A percentile compares a stretch with the other conserved stretches of the same genome.
Evolutionary conservation across 2,329 filamentous ascomycete species (phyloP).

Genomic region (Kalaharituber pfeilii): DNA sequence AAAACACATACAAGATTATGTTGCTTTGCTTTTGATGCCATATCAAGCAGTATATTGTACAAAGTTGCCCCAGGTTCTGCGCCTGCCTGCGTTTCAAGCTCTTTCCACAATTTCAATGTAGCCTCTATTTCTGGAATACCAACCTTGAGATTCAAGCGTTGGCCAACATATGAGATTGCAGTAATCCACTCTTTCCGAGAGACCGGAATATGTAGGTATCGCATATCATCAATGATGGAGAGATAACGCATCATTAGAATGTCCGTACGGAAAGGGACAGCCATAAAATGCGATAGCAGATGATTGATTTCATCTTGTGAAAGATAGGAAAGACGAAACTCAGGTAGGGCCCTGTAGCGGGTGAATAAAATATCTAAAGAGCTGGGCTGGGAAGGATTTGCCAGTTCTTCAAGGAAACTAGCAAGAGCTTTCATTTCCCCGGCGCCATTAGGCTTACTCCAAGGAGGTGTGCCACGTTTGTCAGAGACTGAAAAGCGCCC

Average conservation of each 20-base stretch:
- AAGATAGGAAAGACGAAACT: conserved; percentile 28
- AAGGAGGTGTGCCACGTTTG: no score
- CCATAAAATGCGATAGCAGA: conserved; percentile 51
- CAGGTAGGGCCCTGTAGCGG: conserved; percentile 26
- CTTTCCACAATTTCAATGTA: conserved; percentile 62
- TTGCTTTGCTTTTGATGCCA: conserved; percentile 70
- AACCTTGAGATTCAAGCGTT: conserved; percentile 38
- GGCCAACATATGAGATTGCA: conserved; percentile 61
- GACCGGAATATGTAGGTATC: conserved; percentile 52
- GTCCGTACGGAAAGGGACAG: conserved; percentile 39
- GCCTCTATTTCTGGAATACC: conserved; percentile 40
- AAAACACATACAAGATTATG: conserved; percentile 71
- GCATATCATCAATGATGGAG: conserved; percentile 66
- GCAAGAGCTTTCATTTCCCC: not conserved
- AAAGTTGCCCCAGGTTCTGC: conserved; percentile 56
- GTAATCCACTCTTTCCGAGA: conserved; percentile 60
- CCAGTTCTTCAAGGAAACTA: conserved; percentile 3
- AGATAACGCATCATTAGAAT: conserved; percentile 66
- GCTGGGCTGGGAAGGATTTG: not conserved
- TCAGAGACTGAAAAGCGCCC: no score
- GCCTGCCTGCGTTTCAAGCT: conserved; percentile 64
- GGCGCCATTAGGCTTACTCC: not conserved
- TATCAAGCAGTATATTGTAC: conserved; percentile 83
- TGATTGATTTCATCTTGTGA: conserved; percentile 39
- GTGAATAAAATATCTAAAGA: conserved; percentile 23